Base-by-base conservation (phyloP, 1,284 basidiomycete genomes). In the Naganishia albida region DNA sequence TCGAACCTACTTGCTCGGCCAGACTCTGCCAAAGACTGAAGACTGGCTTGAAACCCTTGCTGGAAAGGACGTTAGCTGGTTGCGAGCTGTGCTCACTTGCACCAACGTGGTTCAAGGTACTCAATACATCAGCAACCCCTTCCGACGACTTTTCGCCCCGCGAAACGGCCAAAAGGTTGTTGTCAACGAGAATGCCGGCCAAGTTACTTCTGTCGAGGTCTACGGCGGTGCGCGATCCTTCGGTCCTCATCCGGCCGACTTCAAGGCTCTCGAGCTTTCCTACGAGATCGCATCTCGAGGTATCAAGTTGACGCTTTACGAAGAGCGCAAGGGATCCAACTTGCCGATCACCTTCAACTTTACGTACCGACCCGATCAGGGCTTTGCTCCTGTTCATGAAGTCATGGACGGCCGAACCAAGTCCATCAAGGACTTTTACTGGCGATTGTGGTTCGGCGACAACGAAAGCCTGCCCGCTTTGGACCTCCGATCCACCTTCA, bases 351-450 rank as follows among this genome's bases (percentile, higher is more conserved):
- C 81, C 59, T 86, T 99, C 72, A 83, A 87, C 71, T 98, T 93
- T 84, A 78, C 83, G 69, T 98, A 97, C 82, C 87, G 88, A 73
- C 93, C 94, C 16, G 87, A 89, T 23, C 87, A 88, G 81, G 91
- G 92, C 46, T 96, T 85, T 71, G 90, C 91, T 4, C 93, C 95
- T 38, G 93, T 99, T 72, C 94, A 97, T 76, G 95, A 99, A 78
- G 81, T 94, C 70, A 85, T 87, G 28, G 83, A 86, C 16, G 90
- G 86, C 69, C 89, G 95, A 73, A 98, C 95, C 82, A 84, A 83
- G 70, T 86, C 91, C 69, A 96, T 99, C 83, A 98, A 98, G 82
- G 85, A 88, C 72, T 94, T 94, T 77, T 95, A 97, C 83, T 98
- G 94, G 94, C 88, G 88, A 75, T 81, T 97, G 40, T 97, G 94